phyloP scores from a whole-genome alignment of 371 early-diverging fungal species.

The Smittium culicis region DNA sequence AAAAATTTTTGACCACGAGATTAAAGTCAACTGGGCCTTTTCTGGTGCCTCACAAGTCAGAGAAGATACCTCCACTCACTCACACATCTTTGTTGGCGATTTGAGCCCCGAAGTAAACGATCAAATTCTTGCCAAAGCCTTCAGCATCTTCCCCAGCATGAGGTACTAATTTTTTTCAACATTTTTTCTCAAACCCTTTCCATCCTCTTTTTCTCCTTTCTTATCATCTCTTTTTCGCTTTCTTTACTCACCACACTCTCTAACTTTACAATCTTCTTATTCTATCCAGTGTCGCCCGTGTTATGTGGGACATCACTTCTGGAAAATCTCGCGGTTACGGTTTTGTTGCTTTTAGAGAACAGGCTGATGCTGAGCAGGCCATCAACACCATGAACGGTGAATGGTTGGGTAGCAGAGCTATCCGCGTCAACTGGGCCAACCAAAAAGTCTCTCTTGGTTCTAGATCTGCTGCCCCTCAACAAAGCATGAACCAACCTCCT shows the following conservation, averaged over 20 bases:
- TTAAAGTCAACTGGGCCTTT: conserved; percentile 76
- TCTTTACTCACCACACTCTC: too few species aligned
- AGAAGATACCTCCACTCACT: conserved; percentile 38
- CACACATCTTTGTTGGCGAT: conserved; percentile 73
- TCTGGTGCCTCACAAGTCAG: conserved; percentile 30
- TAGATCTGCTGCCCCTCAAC: conserved; percentile 10
- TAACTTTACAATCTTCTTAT: neutral
- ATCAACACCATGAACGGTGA: conserved; percentile 64
- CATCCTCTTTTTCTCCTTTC: too few species aligned
- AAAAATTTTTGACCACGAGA: conserved; percentile 43
- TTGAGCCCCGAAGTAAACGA: conserved; percentile 65
- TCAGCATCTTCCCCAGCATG: conserved; percentile 52
- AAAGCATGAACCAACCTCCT: conserved; percentile 16
- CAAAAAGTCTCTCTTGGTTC: conserved; percentile 38
- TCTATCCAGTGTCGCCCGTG: conserved; percentile 54
- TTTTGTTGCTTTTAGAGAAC: conserved; percentile 64
- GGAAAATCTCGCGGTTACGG: conserved; percentile 75
- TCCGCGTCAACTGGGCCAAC: conserved; percentile 80
- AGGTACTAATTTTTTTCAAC: conserved; percentile 37
- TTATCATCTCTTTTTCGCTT: too few species aligned
- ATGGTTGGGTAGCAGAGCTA: conserved; percentile 55
- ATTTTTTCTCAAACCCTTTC: too few species aligned
- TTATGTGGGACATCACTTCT: conserved; percentile 67
- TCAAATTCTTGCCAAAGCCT: conserved; percentile 51
- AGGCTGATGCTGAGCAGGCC: conserved; percentile 62